Base-by-base conservation (phyloP, 495 filamentous ascomycete genomes). In the Oidiodendron maius region DNA sequence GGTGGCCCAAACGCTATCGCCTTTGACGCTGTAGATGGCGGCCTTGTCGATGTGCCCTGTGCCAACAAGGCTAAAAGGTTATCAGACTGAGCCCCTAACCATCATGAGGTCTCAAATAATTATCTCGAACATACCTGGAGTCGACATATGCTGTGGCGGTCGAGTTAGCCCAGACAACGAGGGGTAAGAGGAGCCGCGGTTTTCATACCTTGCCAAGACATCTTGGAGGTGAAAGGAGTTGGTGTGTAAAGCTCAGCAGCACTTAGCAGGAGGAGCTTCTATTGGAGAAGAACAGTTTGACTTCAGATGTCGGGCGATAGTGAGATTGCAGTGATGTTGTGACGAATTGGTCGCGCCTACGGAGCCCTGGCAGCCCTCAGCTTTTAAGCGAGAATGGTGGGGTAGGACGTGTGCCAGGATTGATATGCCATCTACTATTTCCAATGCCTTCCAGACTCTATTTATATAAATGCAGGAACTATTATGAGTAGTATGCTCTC, bases 11-110 rank as follows among this genome's bases (percentile, higher is more conserved):
- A 83, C 74, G 63, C 82, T 87, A 62, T 87, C 85, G 61, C 90
- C 88, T 52, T 84, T 82, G 50, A 67, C 70, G 68, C 82, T 87
- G 71, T 91, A 81, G 66, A 96, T 94, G 61, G 86, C 87, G 58
- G 81, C 93, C 70, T 86, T 83, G 74, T 93, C 86, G 67, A 96
- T 70, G 66, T 93, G 84, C 59, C 82, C 82, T 56, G 76, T 82
- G 70, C 77, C 87, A 61, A 97, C 78, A 55, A 97, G 79, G 80
- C 91, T 91, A 45, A 34, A 11, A 13, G 15, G 15, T 38, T 32
- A 48, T 57, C 40, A 57, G 47, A 12, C 36, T 2, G 17, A 36
- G n/a, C 15, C 26, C 13, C 26, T 21, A 11, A n/a, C 10, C 15
- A 28, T 12, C 24, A 26, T 28, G 20, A n/a, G 22, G 26, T 38